A percentile compares a stretch with the other conserved stretches of the same genome.
Conservation (phyloP, 1,139 yeast genomes). For the Magnusiomyces fungicola region DNA sequence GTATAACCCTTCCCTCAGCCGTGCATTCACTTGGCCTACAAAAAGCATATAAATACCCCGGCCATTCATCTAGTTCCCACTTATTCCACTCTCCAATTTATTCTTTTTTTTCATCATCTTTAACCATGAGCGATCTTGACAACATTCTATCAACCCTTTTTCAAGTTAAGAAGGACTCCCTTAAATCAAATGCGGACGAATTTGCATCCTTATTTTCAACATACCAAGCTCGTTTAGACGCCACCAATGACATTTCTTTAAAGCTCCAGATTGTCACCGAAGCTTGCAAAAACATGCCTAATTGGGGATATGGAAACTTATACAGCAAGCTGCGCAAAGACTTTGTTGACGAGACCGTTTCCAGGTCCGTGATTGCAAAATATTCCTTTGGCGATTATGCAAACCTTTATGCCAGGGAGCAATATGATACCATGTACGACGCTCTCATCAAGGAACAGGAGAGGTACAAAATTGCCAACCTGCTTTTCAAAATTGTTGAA, state of each 20-base stretch:
- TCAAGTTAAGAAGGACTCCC: background rate
- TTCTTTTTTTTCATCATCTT: background rate
- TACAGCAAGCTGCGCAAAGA: too few species aligned
- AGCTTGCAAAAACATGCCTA: background rate
- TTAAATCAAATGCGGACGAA: background rate
- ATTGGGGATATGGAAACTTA: too few species aligned
- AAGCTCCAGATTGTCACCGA: background rate
- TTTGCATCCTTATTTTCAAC: background rate
- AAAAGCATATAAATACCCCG: too few species aligned
- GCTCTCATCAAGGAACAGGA: slow-evolving; percentile 10
- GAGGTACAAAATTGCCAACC: slow-evolving; percentile 16
- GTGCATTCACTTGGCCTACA: too few species aligned
- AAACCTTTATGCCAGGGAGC: background rate
- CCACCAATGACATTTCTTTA: background rate
- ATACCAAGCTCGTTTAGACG: background rate
- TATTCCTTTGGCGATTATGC: background rate
- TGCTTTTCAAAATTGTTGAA: slow-evolving; percentile 17
- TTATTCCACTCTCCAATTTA: background rate
- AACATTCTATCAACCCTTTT: background rate
- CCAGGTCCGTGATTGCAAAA: background rate
- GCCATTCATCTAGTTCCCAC: too few species aligned
- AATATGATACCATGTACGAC: slow-evolving; percentile 2
- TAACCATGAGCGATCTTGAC: background rate
- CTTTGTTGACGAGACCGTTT: background rate
- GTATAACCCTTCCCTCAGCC: too few species aligned